A percentile compares a stretch with the other conserved stretches of the same genome.
Evolutionary conservation across 306 rosid genomes (phyloP).

Genomic region (Prunus padus): DNA sequence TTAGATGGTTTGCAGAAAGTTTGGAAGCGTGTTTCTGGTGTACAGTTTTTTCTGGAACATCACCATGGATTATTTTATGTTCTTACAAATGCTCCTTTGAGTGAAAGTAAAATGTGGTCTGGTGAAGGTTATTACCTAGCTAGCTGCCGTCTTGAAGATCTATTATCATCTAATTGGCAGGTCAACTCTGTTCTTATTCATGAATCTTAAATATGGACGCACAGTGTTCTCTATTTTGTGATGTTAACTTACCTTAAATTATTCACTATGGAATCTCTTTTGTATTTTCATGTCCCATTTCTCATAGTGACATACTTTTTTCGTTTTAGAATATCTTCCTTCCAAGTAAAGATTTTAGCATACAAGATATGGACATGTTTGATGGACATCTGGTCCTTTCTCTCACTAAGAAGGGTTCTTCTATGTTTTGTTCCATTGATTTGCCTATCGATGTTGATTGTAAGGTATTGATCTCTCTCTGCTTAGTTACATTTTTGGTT

Average conservation of each 20-base stretch:
- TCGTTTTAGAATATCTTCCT: constrained; percentile 58
- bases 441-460: constrained; percentile 49
- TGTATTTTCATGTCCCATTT: constrained; percentile 14
- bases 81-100: constrained; percentile 78
- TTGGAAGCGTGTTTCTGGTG: constrained; percentile 62
- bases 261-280: constrained; percentile 1
- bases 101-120: constrained; percentile 41
- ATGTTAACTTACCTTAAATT: constrained; percentile 1
- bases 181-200: constrained; percentile 38
- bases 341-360: constrained; percentile 53
- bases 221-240: neutral
- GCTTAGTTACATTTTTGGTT: neutral
- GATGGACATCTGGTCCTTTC: constrained; percentile 81
- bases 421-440: constrained; percentile 68
- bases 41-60: constrained; percentile 85
- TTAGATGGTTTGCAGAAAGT: constrained; percentile 57
- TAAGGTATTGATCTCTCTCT: constrained; percentile 52
- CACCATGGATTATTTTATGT: constrained; percentile 76
- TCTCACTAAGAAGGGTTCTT: constrained; percentile 61
- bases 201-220: neutral
- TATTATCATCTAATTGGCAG: constrained; percentile 59
- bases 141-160: constrained; percentile 59
- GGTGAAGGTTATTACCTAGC: constrained; percentile 76
- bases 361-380: constrained; percentile 85
- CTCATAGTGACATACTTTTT: constrained; percentile 23